Conservation (phyloP, 108 stramenopile species). For the Skeletonema potamos region DNA sequence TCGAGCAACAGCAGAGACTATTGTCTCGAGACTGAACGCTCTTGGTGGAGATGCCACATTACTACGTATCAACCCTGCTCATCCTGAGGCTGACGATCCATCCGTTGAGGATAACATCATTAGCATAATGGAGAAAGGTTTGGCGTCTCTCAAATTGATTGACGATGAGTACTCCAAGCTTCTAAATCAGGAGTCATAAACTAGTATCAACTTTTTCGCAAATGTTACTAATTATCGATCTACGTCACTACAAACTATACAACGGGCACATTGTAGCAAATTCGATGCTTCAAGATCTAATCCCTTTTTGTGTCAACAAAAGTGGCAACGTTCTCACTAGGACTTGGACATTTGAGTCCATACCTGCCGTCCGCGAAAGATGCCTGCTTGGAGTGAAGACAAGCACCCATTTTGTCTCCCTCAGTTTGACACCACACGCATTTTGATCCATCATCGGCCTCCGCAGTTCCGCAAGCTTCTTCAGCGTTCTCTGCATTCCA, state of each 20-base stretch:
- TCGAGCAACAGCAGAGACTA: conserved; percentile 21
- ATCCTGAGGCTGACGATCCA: conserved; percentile 35
- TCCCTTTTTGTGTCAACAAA: background rate
- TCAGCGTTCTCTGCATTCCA: conserved; percentile 45
- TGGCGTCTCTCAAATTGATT: conserved; percentile 30
- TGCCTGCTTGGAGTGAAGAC: conserved; percentile 13
- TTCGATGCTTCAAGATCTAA: background rate
- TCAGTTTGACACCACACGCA: conserved; percentile 40
- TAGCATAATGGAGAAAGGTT: conserved; percentile 37
- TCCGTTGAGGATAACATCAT: conserved; percentile 24
- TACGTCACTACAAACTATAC: background rate
- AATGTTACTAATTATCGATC: background rate
- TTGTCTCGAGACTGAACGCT: conserved; percentile 3
- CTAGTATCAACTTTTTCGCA: background rate
- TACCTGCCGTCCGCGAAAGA: conserved; percentile 20
- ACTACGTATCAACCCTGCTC: conserved; percentile 33
- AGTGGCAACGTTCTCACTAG: background rate
- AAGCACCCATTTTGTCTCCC: conserved; percentile 29
- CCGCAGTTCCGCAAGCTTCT: conserved; percentile 18
- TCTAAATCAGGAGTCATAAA: background rate
- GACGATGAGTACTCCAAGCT: conserved; percentile 19
- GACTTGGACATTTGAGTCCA: conserved; percentile 31
- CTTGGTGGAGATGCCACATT: conserved; percentile 30
- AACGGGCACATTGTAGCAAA: background rate
- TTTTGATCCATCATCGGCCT: conserved; percentile 7